Conservation (phyloP, 2,329 filamentous ascomycete genomes). For the Dendrostoma leiphaemia region DNA sequence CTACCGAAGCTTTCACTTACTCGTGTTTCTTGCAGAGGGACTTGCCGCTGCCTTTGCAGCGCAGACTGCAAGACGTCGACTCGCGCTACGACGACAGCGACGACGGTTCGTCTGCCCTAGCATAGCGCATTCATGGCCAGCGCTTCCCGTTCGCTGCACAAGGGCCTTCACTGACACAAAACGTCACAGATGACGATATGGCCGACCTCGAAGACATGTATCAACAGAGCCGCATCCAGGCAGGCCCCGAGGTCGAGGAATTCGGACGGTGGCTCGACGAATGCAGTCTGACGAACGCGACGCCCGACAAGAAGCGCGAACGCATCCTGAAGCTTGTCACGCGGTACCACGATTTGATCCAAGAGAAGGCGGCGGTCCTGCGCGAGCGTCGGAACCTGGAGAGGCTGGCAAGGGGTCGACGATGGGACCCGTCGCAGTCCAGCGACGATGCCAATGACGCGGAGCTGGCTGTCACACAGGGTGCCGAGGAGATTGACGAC, state of each 20-base stretch:
- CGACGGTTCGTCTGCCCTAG: slow-evolving; percentile 15
- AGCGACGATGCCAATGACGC: slow-evolving; percentile 50
- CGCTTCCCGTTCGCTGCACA: neutral
- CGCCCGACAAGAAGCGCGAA: slow-evolving; percentile 55
- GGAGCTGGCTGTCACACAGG: slow-evolving; percentile 53
- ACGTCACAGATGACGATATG: slow-evolving; percentile 24
- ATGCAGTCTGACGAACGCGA: slow-evolving; percentile 56
- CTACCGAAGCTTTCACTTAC: slow-evolving; percentile 10
- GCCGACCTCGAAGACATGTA: slow-evolving; percentile 31
- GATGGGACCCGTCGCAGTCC: slow-evolving; percentile 28
- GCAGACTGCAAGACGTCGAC: slow-evolving; percentile 16
- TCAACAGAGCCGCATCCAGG: slow-evolving; percentile 46
- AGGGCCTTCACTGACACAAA: neutral
- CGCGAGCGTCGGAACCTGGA: slow-evolving; percentile 39
- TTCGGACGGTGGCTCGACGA: slow-evolving; percentile 83
- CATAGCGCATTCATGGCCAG: neutral
- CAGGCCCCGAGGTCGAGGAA: slow-evolving; percentile 78
- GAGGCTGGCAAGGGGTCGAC: slow-evolving; percentile 27
- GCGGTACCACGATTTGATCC: slow-evolving; percentile 59
- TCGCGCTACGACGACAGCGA: slow-evolving; percentile 18
- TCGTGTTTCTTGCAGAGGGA: slow-evolving; percentile 6
- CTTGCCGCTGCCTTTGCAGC: slow-evolving; percentile 15
- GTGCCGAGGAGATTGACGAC: slow-evolving; percentile 36
- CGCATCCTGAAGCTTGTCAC: slow-evolving; percentile 68
- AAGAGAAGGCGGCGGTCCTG: slow-evolving; percentile 41